Evolutionary conservation across 1,284 basidiomycete genomes (phyloP).

Genomic region (Anthracocystis panici-leucophaei): DNA sequence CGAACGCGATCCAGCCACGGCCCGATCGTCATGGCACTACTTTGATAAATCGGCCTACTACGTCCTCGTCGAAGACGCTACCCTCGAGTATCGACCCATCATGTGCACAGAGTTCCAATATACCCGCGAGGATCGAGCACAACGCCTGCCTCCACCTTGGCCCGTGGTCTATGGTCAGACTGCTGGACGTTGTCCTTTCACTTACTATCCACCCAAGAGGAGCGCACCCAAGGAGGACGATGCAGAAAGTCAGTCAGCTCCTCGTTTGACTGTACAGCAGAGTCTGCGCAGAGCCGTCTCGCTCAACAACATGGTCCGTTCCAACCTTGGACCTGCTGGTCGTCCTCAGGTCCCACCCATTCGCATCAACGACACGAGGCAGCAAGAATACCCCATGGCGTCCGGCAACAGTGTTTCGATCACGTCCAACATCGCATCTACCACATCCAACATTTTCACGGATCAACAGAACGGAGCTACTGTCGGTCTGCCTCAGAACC

Average conservation of each 20-base stretch:
- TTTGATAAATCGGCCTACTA: conserved; percentile 84
- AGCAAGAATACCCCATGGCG: conserved; percentile 60
- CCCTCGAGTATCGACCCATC: conserved; percentile 76
- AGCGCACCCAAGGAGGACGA: conserved; percentile 25
- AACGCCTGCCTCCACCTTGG: conserved; percentile 70
- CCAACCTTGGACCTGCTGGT: conserved; percentile 30
- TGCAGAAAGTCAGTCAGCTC: conserved; percentile 9
- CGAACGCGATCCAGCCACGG: conserved; percentile 90
- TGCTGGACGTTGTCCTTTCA: conserved; percentile 70
- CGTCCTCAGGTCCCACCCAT: conserved; percentile 22
- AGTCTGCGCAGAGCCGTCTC: conserved; percentile 80
- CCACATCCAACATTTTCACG: conserved; percentile 76
- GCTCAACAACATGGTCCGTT: conserved; percentile 79
- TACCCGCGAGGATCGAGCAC: conserved; percentile 44
- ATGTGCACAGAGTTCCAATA: conserved; percentile 73
- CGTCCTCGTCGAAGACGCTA: conserved; percentile 90
- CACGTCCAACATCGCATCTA: conserved; percentile 87
- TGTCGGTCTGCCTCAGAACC: conserved; percentile 53
- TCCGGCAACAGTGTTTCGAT: conserved; percentile 85
- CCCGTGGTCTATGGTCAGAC: conserved; percentile 72
- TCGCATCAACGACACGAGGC: conserved; percentile 27
- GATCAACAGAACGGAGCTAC: conserved; percentile 40
- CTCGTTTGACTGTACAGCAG: conserved; percentile 27
- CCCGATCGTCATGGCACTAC: conserved; percentile 87
- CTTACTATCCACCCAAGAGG: conserved; percentile 54